phyloP scores from a whole-genome alignment of 495 filamentous ascomycete species.

The Chaetomium fimeti region DNA sequence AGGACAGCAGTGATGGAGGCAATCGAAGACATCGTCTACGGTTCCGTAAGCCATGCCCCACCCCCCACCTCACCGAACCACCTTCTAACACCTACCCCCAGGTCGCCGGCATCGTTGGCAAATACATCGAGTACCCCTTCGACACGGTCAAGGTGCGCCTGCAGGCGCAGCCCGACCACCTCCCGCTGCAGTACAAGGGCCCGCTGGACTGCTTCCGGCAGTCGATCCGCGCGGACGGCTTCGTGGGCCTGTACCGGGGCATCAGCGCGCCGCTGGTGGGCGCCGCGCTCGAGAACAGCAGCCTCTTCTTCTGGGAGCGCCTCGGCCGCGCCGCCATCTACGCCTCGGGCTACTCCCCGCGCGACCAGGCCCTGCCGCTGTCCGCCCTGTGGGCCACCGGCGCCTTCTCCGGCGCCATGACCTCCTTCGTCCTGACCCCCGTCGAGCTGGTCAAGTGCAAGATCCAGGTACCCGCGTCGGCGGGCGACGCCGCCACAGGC shows the following conservation, averaged over 20 bases:
- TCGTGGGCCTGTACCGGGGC: slow-evolving; percentile 85
- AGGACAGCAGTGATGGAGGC: slow-evolving; percentile 60
- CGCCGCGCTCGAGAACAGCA: slow-evolving; percentile 90
- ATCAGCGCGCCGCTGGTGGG: slow-evolving; percentile 88
- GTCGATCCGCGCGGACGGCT: slow-evolving; percentile 69
- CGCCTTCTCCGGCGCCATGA: slow-evolving; percentile 83
- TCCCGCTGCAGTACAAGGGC: slow-evolving; percentile 78
- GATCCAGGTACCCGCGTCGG: slow-evolving; percentile 70
- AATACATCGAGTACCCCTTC: slow-evolving; percentile 96
- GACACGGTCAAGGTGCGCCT: slow-evolving; percentile 91
- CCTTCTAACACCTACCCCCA: slow-evolving; percentile 38
- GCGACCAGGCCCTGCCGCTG: slow-evolving; percentile 62
- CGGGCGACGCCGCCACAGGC: slow-evolving; percentile 28
- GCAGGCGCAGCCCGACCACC: slow-evolving; percentile 77
- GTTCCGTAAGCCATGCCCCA: slow-evolving; percentile 62
- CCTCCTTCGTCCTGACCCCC: slow-evolving; percentile 85
- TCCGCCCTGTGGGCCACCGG: slow-evolving; percentile 71
- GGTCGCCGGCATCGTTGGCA: slow-evolving; percentile 86
- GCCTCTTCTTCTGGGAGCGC: slow-evolving; percentile 88
- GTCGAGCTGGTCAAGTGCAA: slow-evolving; percentile 98
- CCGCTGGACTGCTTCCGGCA: slow-evolving; percentile 93
- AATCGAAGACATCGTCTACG: slow-evolving; percentile 77
- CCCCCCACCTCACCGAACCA: not conserved
- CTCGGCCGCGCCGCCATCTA: slow-evolving; percentile 59
- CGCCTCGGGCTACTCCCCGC: slow-evolving; percentile 51